Evolutionary conservation across 176 grass and related monocot genomes (phyloP), one percentile per base, ranked within the genome.

Genomic region (Neostapfia colusana): DNA sequence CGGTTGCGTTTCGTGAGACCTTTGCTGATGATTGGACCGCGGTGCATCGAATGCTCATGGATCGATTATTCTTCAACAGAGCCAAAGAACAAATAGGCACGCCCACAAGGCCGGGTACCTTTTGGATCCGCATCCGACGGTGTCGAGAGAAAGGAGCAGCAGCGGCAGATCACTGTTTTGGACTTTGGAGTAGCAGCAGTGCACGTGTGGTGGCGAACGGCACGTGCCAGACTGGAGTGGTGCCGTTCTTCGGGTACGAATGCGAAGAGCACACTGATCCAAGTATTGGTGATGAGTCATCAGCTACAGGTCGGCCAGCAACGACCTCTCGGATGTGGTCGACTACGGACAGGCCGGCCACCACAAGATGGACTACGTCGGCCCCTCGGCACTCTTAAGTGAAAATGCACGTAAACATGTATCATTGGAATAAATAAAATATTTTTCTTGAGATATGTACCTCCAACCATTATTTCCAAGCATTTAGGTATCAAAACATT

Each of bases 361-460:
- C 38, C 81, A 84, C 73, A 85, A 64, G 77, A 36, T 91, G 67
- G 85, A 91, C 68, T 91, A 87, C 43, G 85, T 87, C 0, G 85
- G 85, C 0, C 85, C 87, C 77, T 91, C 89, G 43, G 38, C 38
- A 39, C 38, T 39, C 38, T 39, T 43, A 11, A 43, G n/a, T n/a
- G n/a, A n/a, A 7, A 40, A 40, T 40, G 38, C 2, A 40, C 38
- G 8, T 4, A 8, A 40, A 40, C 38, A 40, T 4, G 10, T 45
- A 45, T 10, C 43, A 3, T 1, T 45, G 11, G 43, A 13, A 13
- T 43, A 49, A 49, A 18, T 50, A 54, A 54, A 58, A 58, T 58
- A 25, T 58, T 58, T 58, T 24, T 58, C 23, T 24, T 56, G 53
- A 58, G 21, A 25, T 26, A 7, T 58, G 26, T 58, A 43, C 18